Percentiles rank a stretch among this genome's conserved stretches.
Conservation (phyloP, 2,329 filamentous ascomycete genomes). For the Pseudogymnoascus sp. region DNA sequence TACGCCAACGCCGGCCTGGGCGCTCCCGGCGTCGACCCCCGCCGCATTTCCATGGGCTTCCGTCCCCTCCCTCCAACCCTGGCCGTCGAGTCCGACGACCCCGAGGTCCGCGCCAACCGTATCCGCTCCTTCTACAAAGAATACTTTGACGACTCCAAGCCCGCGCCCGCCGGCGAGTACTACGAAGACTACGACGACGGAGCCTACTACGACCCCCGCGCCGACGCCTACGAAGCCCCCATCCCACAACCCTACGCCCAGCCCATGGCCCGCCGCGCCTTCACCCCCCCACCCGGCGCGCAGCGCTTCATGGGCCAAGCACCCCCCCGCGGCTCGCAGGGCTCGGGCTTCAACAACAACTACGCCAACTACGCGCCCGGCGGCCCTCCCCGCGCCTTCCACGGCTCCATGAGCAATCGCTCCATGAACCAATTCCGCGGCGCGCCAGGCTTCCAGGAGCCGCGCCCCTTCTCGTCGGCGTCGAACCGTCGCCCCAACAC, state of each 20-base stretch:
- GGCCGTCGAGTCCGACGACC: slow-evolving; percentile 70
- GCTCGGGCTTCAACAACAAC: slow-evolving; percentile 36
- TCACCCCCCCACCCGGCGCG: slow-evolving; percentile 78
- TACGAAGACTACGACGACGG: slow-evolving; percentile 66
- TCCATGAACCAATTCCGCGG: slow-evolving; percentile 20
- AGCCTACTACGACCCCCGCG: slow-evolving; percentile 56
- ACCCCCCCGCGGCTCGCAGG: slow-evolving; percentile 36
- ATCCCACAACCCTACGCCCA: slow-evolving; percentile 71
- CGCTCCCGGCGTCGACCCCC: slow-evolving; percentile 46
- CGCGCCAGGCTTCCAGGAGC: slow-evolving; percentile 31
- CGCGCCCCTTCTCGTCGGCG: slow-evolving; percentile 58
- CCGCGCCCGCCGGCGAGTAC: slow-evolving; percentile 40
- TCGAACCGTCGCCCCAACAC: slow-evolving; percentile 34
- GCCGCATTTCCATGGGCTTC: slow-evolving; percentile 60
- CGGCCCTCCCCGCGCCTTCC: slow-evolving; percentile 46
- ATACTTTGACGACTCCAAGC: slow-evolving; percentile 84
- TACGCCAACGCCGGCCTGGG: slow-evolving; percentile 37
- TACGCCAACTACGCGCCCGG: slow-evolving; percentile 30
- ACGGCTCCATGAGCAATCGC: slow-evolving; percentile 15
- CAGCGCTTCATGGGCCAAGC: slow-evolving; percentile 26
- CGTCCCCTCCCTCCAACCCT: slow-evolving; percentile 75
- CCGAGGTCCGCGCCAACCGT: slow-evolving; percentile 87
- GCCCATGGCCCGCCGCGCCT: slow-evolving; percentile 78
- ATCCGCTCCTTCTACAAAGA: slow-evolving; percentile 99
- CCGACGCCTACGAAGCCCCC: slow-evolving; percentile 57